A percentile compares a stretch with the other conserved stretches of the same genome.
phyloP scores from a whole-genome alignment of 2,329 filamentous ascomycete genomes.

The Tolypocladium cylindrosporum region DNA sequence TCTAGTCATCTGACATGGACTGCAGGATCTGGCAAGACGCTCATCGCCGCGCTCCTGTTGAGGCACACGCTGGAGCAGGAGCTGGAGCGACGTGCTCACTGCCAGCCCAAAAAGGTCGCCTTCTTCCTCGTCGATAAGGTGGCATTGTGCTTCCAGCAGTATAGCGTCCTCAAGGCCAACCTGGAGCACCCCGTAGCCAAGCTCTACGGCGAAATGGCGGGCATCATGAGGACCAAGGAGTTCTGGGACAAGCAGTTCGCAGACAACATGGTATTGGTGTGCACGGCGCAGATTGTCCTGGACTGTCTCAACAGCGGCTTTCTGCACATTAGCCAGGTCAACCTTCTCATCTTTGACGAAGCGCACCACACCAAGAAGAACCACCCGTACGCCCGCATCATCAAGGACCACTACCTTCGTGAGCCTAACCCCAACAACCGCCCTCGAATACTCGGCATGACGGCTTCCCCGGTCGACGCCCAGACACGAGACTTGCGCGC shows the following conservation, averaged over 20 bases:
- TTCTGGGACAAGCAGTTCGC: slow-evolving; percentile 44
- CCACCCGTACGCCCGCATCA: slow-evolving; percentile 81
- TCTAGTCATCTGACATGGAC: not conserved
- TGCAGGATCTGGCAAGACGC: slow-evolving; percentile 78
- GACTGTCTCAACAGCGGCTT: slow-evolving; percentile 72
- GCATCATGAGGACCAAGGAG: slow-evolving; percentile 25
- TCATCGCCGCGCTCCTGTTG: slow-evolving; percentile 85
- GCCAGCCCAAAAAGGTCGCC: slow-evolving; percentile 53
- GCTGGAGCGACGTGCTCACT: slow-evolving; percentile 54
- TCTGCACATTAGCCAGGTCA: slow-evolving; percentile 72
- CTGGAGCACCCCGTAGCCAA: slow-evolving; percentile 65
- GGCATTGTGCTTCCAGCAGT: slow-evolving; percentile 82
- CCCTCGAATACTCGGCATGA: slow-evolving; percentile 90
- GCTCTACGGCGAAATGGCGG: slow-evolving; percentile 61
- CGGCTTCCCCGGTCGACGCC: slow-evolving; percentile 85
- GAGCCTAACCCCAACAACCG: slow-evolving; percentile 33
- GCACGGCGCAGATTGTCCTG: slow-evolving; percentile 79
- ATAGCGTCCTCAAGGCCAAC: slow-evolving; percentile 70
- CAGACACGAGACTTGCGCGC: slow-evolving; percentile 56
- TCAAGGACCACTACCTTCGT: slow-evolving; percentile 72
- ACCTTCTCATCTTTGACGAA: slow-evolving; percentile 88
- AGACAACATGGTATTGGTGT: slow-evolving; percentile 76
- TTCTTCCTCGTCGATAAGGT: slow-evolving; percentile 93
- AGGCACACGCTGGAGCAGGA: slow-evolving; percentile 69
- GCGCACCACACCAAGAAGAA: slow-evolving; percentile 94